A percentile compares a stretch with the other conserved stretches of the same genome.
Conservation (phyloP, 2,329 filamentous ascomycete genomes). For the Ceratocystis cacaofunesta region DNA sequence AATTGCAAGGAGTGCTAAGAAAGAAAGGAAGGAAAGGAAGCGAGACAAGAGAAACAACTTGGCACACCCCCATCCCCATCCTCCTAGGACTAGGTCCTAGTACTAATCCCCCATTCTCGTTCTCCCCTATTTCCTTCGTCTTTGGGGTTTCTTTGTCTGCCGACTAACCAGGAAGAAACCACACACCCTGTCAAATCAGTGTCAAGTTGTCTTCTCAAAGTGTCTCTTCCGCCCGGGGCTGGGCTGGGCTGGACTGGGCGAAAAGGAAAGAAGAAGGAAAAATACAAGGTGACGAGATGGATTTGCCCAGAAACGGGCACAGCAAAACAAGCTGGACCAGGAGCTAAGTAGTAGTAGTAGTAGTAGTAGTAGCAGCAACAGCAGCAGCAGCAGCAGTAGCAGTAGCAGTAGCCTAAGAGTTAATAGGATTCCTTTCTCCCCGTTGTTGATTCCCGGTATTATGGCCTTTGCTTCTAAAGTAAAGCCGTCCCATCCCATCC, state of each 20-base stretch:
- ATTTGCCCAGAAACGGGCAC: not conserved
- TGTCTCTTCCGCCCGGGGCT: constrained; percentile 2
- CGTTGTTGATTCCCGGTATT: constrained; percentile 1
- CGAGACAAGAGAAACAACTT: constrained; percentile 5
- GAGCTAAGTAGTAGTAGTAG: not conserved
- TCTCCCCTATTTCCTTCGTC: not conserved
- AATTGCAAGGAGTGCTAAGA: not conserved
- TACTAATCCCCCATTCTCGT: not conserved
- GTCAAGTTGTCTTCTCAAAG: not conserved
- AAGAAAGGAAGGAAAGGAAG: not conserved
- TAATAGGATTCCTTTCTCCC: not conserved
- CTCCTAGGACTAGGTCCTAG: not conserved
- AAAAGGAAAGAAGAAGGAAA: not conserved
- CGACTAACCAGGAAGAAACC: not conserved
- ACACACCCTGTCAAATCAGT: constrained; percentile 3
- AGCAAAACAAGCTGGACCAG: not conserved
- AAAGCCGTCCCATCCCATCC: constrained; percentile 4
- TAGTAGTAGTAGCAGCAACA: not conserved
- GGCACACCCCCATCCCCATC: not conserved
- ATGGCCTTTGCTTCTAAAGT: constrained; percentile 3
- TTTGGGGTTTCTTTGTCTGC: not conserved
- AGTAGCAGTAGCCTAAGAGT: not conserved
- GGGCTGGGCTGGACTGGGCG: not conserved
- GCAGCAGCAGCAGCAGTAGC: not conserved
- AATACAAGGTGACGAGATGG: not conserved